Percentiles rank a stretch among this genome's conserved stretches.
Conservation (phyloP, 2,329 filamentous ascomycete genomes). For the Cyclaneusma minus region DNA sequence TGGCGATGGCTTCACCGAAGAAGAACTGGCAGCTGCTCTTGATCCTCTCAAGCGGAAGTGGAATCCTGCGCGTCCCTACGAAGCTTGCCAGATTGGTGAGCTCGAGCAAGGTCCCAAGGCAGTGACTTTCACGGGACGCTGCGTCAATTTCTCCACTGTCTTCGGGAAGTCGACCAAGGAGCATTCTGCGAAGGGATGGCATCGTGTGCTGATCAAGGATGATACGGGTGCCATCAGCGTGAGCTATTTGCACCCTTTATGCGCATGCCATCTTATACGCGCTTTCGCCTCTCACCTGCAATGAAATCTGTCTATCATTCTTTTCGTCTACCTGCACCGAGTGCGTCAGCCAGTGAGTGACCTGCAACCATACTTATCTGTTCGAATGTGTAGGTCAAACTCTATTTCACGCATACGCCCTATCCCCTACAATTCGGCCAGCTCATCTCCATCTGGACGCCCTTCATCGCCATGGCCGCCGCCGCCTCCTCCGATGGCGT, state of each 20-base stretch:
- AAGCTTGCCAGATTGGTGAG: constrained; percentile 28
- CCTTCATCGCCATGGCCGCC: constrained; percentile 30
- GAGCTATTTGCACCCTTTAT: constrained; percentile 4
- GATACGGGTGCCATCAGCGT: constrained; percentile 37
- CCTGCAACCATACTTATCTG: too few relatives aligned
- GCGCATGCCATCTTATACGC: constrained; percentile 1
- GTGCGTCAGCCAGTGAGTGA: not conserved
- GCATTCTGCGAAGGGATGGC: constrained; percentile 29
- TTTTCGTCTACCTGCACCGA: not conserved
- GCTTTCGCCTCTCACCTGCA: not conserved
- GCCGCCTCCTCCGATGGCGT: constrained; percentile 25
- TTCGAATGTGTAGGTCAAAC: constrained; percentile 32
- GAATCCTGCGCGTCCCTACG: constrained; percentile 28
- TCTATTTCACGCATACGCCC: constrained; percentile 29
- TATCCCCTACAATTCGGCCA: constrained; percentile 33
- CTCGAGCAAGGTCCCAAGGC: constrained; percentile 32
- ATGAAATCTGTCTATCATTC: not conserved
- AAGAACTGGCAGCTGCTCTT: constrained; percentile 24
- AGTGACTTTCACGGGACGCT: constrained; percentile 35
- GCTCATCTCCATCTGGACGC: constrained; percentile 39
- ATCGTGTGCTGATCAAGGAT: constrained; percentile 40
- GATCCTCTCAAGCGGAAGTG: constrained; percentile 23
- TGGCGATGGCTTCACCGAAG: constrained; percentile 36
- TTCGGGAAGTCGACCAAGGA: constrained; percentile 25
- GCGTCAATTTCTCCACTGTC: constrained; percentile 37